These are phyloP conservation scores for Trichoderma koningiopsis DNA, from an alignment of 2,329 filamentous ascomycete genomes.

Conservation along the genomic window DNA sequence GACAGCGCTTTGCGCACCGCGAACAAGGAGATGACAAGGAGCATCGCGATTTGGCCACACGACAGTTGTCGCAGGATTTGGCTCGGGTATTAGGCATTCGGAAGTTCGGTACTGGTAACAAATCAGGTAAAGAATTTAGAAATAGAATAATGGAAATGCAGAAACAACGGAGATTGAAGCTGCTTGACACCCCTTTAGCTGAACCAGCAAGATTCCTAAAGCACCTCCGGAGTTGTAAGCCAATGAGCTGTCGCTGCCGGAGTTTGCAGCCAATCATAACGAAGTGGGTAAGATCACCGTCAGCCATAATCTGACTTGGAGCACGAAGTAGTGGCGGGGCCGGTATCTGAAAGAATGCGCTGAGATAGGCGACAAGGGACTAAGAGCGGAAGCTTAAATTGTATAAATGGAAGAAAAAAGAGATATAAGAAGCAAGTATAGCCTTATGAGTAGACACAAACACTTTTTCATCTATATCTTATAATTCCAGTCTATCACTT, in stretches of 20 bases:
- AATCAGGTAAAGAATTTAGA: background rate
- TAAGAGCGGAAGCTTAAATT: background rate
- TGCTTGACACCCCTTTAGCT: background rate
- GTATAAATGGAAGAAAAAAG: background rate
- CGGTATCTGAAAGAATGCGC: background rate
- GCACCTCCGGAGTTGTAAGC: slow-evolving; percentile 6
- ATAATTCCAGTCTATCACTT: background rate
- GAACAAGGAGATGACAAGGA: slow-evolving; percentile 12
- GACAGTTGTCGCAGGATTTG: slow-evolving; percentile 17
- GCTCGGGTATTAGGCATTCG: slow-evolving; percentile 12
- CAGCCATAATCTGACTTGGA: background rate
- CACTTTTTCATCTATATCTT: background rate
- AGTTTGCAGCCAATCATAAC: slow-evolving; percentile 12
- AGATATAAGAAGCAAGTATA: background rate
- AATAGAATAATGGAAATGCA: background rate
- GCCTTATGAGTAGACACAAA: background rate
- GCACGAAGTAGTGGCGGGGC: background rate
- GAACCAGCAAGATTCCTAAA: background rate
- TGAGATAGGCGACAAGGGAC: background rate
- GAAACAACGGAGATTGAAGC: background rate
- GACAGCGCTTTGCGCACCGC: background rate
- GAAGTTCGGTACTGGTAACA: background rate
- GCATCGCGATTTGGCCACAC: slow-evolving; percentile 14
- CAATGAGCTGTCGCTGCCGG: slow-evolving; percentile 6
- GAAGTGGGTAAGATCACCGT: background rate